phyloP scores from a whole-genome alignment of 768 basidiomycete genomes.

The Russula emetica region DNA sequence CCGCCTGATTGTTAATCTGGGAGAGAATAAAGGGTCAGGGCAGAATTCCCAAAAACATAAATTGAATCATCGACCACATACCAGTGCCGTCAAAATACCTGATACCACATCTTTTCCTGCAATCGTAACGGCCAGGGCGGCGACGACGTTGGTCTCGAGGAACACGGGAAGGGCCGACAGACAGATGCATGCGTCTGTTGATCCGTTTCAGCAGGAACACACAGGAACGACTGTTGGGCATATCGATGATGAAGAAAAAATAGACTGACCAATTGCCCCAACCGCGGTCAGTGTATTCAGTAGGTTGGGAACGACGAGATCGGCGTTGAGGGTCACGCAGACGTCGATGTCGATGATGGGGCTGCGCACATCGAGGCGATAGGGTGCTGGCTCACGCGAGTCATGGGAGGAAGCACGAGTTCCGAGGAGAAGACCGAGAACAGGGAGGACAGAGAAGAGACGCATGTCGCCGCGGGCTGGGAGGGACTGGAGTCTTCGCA shows the following conservation, averaged over 20 bases:
- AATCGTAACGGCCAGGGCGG: constrained; percentile 32
- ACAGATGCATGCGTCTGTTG: constrained; percentile 44
- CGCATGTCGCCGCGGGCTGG: constrained; percentile 10
- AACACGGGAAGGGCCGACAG: constrained; percentile 38
- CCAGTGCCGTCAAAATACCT: constrained; percentile 37
- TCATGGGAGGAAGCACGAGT: constrained; percentile 17
- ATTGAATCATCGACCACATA: not conserved
- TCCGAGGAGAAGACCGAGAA: constrained; percentile 9
- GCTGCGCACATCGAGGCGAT: constrained; percentile 15
- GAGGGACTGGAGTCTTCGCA: too few species aligned
- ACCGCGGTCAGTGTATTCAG: constrained; percentile 31
- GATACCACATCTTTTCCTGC: constrained; percentile 35
- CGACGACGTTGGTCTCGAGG: constrained; percentile 35
- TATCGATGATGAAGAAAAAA: too few species aligned
- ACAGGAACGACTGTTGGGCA: not conserved
- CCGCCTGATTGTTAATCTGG: constrained; percentile 32
- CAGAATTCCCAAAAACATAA: not conserved
- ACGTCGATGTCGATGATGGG: constrained; percentile 40
- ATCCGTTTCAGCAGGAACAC: not conserved
- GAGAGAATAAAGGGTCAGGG: not conserved
- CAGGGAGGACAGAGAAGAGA: constrained; percentile 9
- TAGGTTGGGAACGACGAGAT: constrained; percentile 33
- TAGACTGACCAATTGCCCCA: constrained; percentile 33
- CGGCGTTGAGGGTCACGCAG: constrained; percentile 39
- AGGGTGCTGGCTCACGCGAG: not conserved